Base-by-base conservation (phyloP, 2,329 filamentous ascomycete species). In the Neonectria coccinea region DNA sequence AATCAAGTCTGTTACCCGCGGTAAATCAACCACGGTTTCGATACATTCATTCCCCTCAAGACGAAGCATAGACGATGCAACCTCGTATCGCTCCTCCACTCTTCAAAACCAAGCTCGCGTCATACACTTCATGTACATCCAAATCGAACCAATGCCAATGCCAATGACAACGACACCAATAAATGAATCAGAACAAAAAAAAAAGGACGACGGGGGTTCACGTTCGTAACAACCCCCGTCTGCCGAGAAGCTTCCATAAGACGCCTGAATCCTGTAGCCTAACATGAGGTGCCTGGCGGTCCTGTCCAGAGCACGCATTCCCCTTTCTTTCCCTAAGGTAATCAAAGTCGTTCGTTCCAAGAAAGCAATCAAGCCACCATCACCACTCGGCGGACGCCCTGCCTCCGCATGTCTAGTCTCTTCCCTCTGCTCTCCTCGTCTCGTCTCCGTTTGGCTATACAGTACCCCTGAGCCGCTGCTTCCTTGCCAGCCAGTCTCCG, bases 401-500 rank as follows among this genome's bases (percentile, higher is more conserved):
- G 56, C 56, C 60, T 59, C 65, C 29, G 42, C 54, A 65, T 48
- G 55, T 44, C 18, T n/a, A 50, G 29, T 59, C 52, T 62, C 39
- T 14, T 27, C 20, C 53, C 16, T 56, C 27, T 55, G 20, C 27
- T 45, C 39, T 27, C n/a, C 58, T 36, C 36, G 44, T 14, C 42
- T 18, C 47, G 11, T n/a, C 47, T 25, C 52, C 14, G 52, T 47
- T 18, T 8, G 14, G 59, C 63, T 76, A 87, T 58, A 85, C 75
- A 18, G 80, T 78, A 53, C 85, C 83, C 80, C 88, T 78, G 75
- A 86, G 73, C 81, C 90, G 82, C 84, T 89, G 84, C 83, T 93
- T 85, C 76, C 90, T 82, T 77, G 92, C 85, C 74, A 97, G 84
- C 90, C 93, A 94, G 74, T 92, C 90, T 70, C 91, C 91, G 48